Conservation (phyloP, 2,329 filamentous ascomycete genomes). For the Bipolaris gigantea region DNA sequence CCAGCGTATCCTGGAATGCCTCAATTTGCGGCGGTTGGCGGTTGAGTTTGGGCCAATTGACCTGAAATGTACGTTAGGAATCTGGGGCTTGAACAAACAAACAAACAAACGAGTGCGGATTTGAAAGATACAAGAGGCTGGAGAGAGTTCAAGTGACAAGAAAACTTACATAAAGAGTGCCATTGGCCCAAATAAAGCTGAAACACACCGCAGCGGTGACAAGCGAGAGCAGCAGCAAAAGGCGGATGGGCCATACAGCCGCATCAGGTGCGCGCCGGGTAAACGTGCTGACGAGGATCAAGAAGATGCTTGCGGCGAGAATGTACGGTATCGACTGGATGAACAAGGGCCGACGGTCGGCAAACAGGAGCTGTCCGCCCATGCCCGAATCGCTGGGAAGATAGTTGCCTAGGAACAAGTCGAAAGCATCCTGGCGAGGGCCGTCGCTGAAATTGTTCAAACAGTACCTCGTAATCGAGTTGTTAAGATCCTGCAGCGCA, state of each 20-base stretch:
- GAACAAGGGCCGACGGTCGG: conserved; percentile 79
- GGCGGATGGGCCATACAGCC: conserved; percentile 74
- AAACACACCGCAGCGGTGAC: conserved; percentile 69
- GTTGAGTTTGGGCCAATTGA: conserved; percentile 98
- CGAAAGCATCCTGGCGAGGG: conserved; percentile 91
- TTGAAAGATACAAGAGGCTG: too few relatives aligned
- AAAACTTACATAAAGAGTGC: conserved; percentile 86
- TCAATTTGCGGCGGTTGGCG: conserved; percentile 84
- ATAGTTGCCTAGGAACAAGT: conserved; percentile 88
- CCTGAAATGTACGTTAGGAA: conserved; percentile 56
- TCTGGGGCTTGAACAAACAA: too few relatives aligned
- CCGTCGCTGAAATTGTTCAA: conserved; percentile 95
- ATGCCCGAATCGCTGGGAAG: conserved; percentile 72
- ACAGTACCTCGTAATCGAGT: conserved; percentile 86
- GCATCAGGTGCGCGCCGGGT: conserved; percentile 72
- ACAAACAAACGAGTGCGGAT: too few relatives aligned
- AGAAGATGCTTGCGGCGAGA: conserved; percentile 80
- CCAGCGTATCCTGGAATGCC: conserved; percentile 83
- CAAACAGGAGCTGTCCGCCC: conserved; percentile 74
- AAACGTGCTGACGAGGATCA: conserved; percentile 74
- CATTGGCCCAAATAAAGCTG: conserved; percentile 79
- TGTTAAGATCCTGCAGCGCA: conserved; percentile 81
- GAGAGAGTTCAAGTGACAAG: too few relatives aligned
- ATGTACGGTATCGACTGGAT: conserved; percentile 95
- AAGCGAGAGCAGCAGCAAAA: conserved; percentile 81